Conservation (phyloP, 2,329 filamentous ascomycete genomes). For the Curvularia verruculosa region DNA sequence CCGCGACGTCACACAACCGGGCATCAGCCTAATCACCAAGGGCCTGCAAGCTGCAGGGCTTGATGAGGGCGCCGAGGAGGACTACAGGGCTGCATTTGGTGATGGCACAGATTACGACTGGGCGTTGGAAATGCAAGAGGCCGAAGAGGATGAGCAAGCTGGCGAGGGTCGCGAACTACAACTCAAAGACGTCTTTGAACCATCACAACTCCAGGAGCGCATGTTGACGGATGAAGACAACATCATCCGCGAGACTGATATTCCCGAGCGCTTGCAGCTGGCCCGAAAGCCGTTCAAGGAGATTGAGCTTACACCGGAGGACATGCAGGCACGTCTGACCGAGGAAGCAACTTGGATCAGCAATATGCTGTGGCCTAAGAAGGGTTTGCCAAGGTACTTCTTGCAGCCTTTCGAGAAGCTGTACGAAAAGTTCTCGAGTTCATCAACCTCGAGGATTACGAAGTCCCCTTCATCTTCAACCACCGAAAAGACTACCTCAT, state of each 20-base stretch:
- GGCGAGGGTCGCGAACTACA: slow-evolving; percentile 84
- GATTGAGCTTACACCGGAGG: slow-evolving; percentile 78
- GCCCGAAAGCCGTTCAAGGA: slow-evolving; percentile 88
- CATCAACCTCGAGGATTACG: slow-evolving; percentile 90
- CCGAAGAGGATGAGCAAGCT: slow-evolving; percentile 77
- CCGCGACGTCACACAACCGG: slow-evolving; percentile 82
- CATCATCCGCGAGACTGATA: slow-evolving; percentile 82
- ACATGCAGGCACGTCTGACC: slow-evolving; percentile 65
- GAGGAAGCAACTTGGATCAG: slow-evolving; percentile 94
- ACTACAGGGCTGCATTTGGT: slow-evolving; percentile 95
- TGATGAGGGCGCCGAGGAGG: slow-evolving; percentile 90
- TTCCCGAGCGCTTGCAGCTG: slow-evolving; percentile 93
- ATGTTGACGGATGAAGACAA: slow-evolving; percentile 97
- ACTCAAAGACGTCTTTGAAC: slow-evolving; percentile 97
- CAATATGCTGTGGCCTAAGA: slow-evolving; percentile 86
- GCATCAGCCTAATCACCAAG: slow-evolving; percentile 70
- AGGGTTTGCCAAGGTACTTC: slow-evolving; percentile 73
- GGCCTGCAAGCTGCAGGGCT: slow-evolving; percentile 82
- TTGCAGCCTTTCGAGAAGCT: slow-evolving; percentile 84
- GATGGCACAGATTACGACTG: slow-evolving; percentile 96
- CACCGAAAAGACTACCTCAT: slow-evolving; percentile 98
- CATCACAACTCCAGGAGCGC: slow-evolving; percentile 90
- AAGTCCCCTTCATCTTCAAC: slow-evolving; percentile 97
- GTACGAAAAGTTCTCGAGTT: slow-evolving; percentile 94
- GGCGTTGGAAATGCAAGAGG: slow-evolving; percentile 86